phyloP scores from a whole-genome alignment of 2,329 filamentous ascomycete species.

The Aspergillus transmontanensis region DNA sequence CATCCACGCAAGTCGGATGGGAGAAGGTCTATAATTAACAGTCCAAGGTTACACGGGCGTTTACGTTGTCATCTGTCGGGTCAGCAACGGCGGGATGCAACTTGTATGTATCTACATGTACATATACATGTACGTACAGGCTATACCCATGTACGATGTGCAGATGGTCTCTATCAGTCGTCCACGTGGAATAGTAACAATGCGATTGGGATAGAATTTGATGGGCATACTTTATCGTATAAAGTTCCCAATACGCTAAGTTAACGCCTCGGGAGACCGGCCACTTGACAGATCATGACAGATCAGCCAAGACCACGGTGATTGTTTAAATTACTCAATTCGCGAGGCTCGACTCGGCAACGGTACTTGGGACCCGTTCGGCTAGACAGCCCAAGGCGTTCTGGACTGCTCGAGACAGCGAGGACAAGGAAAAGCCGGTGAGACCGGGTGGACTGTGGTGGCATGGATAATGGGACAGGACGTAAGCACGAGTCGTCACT shows the following conservation, averaged over 20 bases:
- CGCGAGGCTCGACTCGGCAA: not conserved
- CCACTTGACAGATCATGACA: constrained; percentile 2
- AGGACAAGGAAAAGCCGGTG: not conserved
- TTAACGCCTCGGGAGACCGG: constrained; percentile 1
- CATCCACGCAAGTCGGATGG: not conserved
- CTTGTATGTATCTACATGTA: no score
- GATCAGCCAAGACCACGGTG: not conserved
- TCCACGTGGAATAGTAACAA: not conserved
- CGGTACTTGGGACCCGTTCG: constrained; percentile 1
- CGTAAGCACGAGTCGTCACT: not conserved
- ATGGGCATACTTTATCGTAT: not conserved
- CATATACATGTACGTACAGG: no score
- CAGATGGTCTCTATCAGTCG: not conserved
- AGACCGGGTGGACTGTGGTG: not conserved
- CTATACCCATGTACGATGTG: not conserved
- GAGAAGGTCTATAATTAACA: not conserved
- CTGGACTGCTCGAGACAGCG: not conserved
- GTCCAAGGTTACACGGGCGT: not conserved
- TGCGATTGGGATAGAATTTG: not conserved
- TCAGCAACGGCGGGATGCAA: not conserved
- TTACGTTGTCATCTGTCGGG: not conserved
- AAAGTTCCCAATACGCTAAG: not conserved
- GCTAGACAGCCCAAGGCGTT: not conserved
- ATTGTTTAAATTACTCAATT: not conserved
- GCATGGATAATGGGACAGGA: not conserved